Percentiles rank a stretch among this genome's conserved stretches.
These are phyloP conservation scores for Candida orba DNA, from an alignment of 805 yeast genomes.

Conservation along the genomic window DNA sequence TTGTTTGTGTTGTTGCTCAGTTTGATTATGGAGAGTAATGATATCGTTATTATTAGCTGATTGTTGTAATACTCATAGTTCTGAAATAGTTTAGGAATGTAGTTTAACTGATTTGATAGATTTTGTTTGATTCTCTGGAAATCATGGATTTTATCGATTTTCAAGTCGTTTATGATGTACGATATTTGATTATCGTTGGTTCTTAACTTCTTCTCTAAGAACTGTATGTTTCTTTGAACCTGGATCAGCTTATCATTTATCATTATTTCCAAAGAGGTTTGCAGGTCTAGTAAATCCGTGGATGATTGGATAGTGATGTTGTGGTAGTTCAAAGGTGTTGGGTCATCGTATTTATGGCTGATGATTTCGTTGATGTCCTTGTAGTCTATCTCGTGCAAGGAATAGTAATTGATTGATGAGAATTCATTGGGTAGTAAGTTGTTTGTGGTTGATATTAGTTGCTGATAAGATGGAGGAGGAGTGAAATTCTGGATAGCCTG, in stretches of 20 bases:
- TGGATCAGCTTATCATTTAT: conserved; percentile 18
- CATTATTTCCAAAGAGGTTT: conserved; percentile 6
- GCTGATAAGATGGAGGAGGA: conserved; percentile 20
- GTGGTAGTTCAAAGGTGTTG: neutral
- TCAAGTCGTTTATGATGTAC: conserved; percentile 15
- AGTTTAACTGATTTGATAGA: conserved; percentile 6
- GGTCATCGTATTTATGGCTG: conserved; percentile 4
- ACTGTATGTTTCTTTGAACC: conserved; percentile 14
- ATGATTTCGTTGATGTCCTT: conserved; percentile 5
- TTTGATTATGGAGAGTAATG: no score
- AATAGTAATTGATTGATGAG: conserved; percentile 8
- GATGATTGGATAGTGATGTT: neutral
- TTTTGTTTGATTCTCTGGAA: conserved; percentile 14
- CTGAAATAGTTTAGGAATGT: conserved; percentile 7
- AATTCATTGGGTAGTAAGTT: conserved; percentile 10
- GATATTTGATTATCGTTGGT: conserved; percentile 11
- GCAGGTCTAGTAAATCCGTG: conserved; percentile 11
- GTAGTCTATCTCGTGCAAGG: conserved; percentile 1
- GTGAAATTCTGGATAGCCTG: conserved; percentile 10
- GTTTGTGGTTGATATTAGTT: conserved; percentile 9
- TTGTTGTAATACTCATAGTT: neutral
- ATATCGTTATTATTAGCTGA: neutral
- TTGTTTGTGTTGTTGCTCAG: neutral
- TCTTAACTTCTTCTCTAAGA: conserved; percentile 14
- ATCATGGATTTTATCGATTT: conserved; percentile 12